Evolutionary conservation across 2,329 filamentous ascomycete species (phyloP), one percentile per base, ranked within the genome.

Genomic region (Dothistroma septosporum): DNA sequence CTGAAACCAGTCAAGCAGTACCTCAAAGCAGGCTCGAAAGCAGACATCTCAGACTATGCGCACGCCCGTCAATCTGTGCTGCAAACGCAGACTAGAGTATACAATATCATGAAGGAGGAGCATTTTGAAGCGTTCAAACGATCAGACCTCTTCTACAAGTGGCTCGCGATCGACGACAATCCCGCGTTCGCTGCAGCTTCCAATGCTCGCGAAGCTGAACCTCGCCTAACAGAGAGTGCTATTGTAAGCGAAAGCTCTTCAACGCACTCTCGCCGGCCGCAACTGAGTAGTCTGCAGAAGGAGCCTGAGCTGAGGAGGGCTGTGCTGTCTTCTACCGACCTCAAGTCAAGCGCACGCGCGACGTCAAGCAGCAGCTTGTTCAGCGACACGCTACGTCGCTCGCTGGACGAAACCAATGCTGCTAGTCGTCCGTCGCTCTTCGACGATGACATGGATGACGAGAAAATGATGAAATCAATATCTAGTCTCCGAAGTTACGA

Each of bases 81-180:
- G 44, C 85, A 84, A 63, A 88, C 90, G 0, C 94, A 99, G 73
- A 93, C 90, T 19, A 83, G 85, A 1, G 89, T 92, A 0, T 82
- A 97, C 59, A 90, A 96, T 62, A 87, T 90, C 68, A 90, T 99
- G 85, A 88, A 92, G 70, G 85, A 86, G 22, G 85, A 83, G 14
- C 85, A 96, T 71, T 94, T 94, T 65, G 86, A 89, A 19, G 85
- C 85, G 21, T 99, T 99, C 79, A 96, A 92, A 72, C 90, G 87
- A 68, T 96, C 94, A 0, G 94, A 97, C 71, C 76, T 99, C 0
- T 99, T 92, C 74, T 97, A 94, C 80, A 99, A 99, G 74, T 97
- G 92, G 73, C 81, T 99, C 1, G 91, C 93, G 8, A 90, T 93
- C 12, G 91, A 96, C 70, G 92, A 96, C 56, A 66, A 66, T 50